These are phyloP conservation scores for Hevea brasiliensis DNA, from an alignment of 345 rosid species.

Conservation along the genomic window DNA sequence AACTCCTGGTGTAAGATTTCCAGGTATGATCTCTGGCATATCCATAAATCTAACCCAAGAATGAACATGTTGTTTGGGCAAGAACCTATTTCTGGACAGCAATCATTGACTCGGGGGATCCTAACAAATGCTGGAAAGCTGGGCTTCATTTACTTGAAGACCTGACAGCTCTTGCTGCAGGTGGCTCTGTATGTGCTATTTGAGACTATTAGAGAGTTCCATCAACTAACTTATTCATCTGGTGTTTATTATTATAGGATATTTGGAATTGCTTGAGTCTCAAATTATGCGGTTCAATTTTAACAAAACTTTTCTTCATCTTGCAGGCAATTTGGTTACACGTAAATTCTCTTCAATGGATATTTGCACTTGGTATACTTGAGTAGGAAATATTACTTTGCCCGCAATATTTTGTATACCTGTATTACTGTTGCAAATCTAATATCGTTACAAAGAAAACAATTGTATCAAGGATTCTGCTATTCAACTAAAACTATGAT, in stretches of 20 bases:
- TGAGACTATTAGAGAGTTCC: conserved; percentile 38
- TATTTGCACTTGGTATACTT: conserved; percentile 83
- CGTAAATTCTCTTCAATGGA: conserved; percentile 73
- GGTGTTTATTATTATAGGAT: conserved; percentile 6
- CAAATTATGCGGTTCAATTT: neutral
- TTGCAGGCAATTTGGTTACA: conserved; percentile 83
- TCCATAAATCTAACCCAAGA: conserved; percentile 29
- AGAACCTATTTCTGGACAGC: conserved; percentile 48
- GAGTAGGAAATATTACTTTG: conserved; percentile 63
- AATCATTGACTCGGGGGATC: conserved; percentile 48
- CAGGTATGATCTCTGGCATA: conserved; percentile 14
- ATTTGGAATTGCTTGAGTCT: neutral
- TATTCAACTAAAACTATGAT: neutral
- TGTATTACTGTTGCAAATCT: neutral
- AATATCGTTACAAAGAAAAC: neutral
- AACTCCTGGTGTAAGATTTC: neutral
- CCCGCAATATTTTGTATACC: conserved; percentile 4
- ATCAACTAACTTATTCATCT: conserved; percentile 13
- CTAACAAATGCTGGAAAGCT: conserved; percentile 68
- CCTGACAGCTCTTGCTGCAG: conserved; percentile 99
- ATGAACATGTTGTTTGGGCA: conserved; percentile 61
- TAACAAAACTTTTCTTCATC: conserved; percentile 24
- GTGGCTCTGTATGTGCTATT: conserved; percentile 98
- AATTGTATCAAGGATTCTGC: neutral
- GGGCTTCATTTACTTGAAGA: conserved; percentile 93